Evolutionary conservation across 257 asterid species (phyloP).

Genomic region (Jasminum sambac): DNA sequence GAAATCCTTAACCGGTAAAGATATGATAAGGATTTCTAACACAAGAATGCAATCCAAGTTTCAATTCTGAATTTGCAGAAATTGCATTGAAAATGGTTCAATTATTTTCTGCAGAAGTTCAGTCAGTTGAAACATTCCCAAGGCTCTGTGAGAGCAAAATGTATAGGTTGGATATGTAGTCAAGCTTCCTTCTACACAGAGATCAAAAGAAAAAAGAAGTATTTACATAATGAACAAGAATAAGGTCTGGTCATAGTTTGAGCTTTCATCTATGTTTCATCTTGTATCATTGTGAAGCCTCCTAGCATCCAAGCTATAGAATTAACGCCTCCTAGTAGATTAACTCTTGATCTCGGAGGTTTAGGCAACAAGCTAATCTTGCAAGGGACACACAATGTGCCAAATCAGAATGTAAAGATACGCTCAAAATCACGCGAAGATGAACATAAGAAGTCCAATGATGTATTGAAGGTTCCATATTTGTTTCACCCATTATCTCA

Average conservation of each 20-base stretch:
- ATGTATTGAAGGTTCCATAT: neutral
- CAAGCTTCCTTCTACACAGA: neutral
- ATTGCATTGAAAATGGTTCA: neutral
- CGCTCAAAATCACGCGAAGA: neutral
- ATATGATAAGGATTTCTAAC: neutral
- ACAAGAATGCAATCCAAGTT: neutral
- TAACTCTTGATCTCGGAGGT: neutral
- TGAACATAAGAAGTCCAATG: neutral
- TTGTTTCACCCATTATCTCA: neutral
- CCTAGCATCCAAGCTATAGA: neutral
- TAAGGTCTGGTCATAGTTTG: neutral
- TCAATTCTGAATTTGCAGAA: neutral
- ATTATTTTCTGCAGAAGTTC: slow-evolving; percentile 1
- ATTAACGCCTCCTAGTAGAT: neutral
- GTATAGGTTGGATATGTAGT: neutral
- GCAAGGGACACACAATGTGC: neutral
- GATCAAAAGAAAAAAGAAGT: neutral
- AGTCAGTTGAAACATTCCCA: neutral
- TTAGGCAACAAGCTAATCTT: neutral
- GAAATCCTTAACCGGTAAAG: neutral
- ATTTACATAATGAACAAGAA: neutral
- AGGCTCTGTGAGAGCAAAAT: neutral
- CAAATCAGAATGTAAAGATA: neutral
- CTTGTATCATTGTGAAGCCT: neutral
- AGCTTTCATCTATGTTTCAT: neutral